Percentiles rank a stretch among this genome's conserved stretches.
Evolutionary conservation across 208 protist species (phyloP).

Genomic region (Leishmania turanica): DNA sequence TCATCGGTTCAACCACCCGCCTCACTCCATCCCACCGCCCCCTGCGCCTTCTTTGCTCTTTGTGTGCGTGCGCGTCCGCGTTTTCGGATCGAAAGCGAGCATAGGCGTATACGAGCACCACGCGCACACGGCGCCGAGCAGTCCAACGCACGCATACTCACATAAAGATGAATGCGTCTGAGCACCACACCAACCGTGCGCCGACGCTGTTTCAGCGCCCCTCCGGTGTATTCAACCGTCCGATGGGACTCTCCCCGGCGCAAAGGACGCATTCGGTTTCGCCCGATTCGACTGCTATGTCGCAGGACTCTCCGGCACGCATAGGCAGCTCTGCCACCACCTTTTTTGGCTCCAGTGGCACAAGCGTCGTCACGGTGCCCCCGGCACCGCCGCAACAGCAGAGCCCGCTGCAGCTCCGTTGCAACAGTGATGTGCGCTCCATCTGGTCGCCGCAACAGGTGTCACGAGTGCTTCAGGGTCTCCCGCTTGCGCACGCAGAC

Average conservation of each 20-base stretch:
- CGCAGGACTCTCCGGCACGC: constrained; percentile 5
- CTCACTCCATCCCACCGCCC: neutral
- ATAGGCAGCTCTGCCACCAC: constrained; percentile 1
- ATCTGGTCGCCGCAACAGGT: neutral
- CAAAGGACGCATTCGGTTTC: neutral
- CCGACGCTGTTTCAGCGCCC: neutral
- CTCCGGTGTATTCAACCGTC: neutral
- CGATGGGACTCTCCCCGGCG: neutral
- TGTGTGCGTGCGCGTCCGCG: neutral
- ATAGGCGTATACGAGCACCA: neutral
- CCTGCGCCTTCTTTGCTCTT: neutral
- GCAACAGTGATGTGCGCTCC: neutral
- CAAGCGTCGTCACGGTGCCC: constrained; percentile 5
- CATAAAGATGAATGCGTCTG: neutral
- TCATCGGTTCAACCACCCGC: neutral
- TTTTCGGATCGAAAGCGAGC: neutral
- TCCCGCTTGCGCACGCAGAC: neutral
- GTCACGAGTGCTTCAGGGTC: neutral
- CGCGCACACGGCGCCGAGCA: neutral
- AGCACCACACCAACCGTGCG: neutral
- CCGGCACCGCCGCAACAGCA: constrained; percentile 2
- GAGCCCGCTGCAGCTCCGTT: neutral
- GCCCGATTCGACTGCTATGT: neutral
- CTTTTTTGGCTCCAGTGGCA: neutral
- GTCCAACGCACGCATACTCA: neutral